These are phyloP conservation scores for Fusarium hostae DNA, from an alignment of 2,329 filamentous ascomycete genomes.

Conservation along the genomic window DNA sequence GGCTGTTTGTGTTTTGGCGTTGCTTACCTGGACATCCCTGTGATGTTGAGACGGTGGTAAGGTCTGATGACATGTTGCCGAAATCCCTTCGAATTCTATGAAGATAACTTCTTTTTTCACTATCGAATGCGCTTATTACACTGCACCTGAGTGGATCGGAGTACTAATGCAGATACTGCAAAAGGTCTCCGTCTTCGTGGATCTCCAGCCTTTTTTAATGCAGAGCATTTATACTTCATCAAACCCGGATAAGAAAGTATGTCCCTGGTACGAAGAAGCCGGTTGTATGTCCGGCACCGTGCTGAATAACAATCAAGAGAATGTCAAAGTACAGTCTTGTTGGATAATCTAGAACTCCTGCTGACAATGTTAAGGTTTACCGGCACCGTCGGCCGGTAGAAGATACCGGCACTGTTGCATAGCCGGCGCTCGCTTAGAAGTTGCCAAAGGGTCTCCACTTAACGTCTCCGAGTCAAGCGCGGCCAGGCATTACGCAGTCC, in stretches of 20 bases:
- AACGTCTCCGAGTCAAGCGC: too few species aligned
- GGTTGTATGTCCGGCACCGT: neutral
- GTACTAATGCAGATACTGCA: neutral
- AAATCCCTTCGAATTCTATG: fast-evolving
- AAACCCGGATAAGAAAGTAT: neutral
- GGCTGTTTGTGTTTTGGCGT: neutral
- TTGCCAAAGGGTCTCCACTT: neutral
- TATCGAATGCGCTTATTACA: fast-evolving
- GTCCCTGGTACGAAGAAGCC: neutral
- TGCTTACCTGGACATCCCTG: neutral
- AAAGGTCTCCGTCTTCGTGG: too few species aligned
- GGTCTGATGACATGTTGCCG: neutral
- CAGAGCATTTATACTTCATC: neutral
- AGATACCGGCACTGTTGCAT: neutral
- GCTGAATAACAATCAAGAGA: fast-evolving
- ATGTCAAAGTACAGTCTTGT: neutral
- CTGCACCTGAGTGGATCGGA: neutral
- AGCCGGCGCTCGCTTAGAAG: neutral
- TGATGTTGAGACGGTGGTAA: neutral
- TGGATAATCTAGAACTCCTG: fast-evolving
- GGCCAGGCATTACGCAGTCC: too few species aligned
- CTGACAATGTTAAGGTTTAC: neutral
- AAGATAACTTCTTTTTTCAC: neutral
- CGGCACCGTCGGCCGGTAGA: neutral
- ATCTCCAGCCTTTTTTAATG: neutral